A percentile compares a stretch with the other conserved stretches of the same genome.
Evolutionary conservation across 345 rosid genomes (phyloP).

Genomic region (Citrus reticulata): DNA sequence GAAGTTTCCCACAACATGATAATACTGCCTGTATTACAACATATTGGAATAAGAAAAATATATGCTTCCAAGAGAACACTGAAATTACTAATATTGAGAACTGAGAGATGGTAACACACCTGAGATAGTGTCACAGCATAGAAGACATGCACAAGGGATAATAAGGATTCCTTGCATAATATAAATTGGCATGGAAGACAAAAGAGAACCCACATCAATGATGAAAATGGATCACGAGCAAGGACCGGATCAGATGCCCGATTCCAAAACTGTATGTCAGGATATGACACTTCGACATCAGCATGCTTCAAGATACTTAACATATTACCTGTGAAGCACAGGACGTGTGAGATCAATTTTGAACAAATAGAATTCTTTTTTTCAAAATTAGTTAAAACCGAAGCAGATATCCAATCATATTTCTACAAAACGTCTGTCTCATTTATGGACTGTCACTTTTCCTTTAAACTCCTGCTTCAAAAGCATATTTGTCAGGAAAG

Average conservation of each 20-base stretch:
- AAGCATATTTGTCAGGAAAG: not conserved
- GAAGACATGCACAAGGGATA: conserved; percentile 83
- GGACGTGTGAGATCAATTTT: not conserved
- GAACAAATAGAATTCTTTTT: not conserved
- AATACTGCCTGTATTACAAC: conserved; percentile 65
- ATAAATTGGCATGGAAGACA: conserved; percentile 89
- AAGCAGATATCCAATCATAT: not conserved
- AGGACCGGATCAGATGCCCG: conserved; percentile 82
- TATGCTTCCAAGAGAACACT: not conserved
- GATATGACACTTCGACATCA: conserved; percentile 37
- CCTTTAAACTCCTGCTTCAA: not conserved
- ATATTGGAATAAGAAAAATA: conserved; percentile 22
- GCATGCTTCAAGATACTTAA: conserved; percentile 39
- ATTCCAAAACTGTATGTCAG: conserved; percentile 63
- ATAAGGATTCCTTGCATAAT: conserved; percentile 65
- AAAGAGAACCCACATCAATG: conserved; percentile 91
- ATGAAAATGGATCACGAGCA: conserved; percentile 87
- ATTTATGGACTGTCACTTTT: not conserved
- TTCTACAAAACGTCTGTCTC: not conserved
- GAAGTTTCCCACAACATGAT: conserved; percentile 39
- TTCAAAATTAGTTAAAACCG: not conserved
- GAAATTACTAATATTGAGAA: conserved; percentile 2
- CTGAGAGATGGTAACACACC: conserved; percentile 41
- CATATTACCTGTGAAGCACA: conserved; percentile 44
- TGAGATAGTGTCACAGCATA: conserved; percentile 66